Conservation (phyloP, 371 early-diverging fungal genomes). For the Polyrhizophydium stewartii region DNA sequence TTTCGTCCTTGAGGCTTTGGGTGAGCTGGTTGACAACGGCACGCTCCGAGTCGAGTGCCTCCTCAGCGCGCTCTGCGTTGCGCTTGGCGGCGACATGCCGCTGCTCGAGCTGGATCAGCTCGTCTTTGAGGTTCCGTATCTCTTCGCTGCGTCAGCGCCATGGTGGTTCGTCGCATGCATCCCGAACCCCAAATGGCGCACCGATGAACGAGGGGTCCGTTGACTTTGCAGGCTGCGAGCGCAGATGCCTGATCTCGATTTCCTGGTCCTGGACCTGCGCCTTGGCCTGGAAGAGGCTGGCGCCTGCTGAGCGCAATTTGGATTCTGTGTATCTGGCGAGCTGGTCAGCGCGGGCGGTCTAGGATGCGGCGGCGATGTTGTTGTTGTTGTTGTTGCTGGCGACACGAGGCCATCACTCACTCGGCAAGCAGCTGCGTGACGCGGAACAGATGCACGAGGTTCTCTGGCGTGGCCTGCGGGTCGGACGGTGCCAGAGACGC, state of each 20-base stretch:
- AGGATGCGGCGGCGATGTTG: too few species aligned
- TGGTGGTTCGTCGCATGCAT: conserved; percentile 1
- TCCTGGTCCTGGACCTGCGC: conserved; percentile 1
- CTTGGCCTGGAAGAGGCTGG: conserved; percentile 4
- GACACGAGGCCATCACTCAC: too few species aligned
- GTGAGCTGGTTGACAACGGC: conserved; percentile 15
- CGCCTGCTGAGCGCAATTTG: neutral
- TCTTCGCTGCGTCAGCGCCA: conserved; percentile 1
- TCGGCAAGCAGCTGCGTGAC: neutral
- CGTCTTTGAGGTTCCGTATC: conserved; percentile 6
- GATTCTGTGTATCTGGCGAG: neutral
- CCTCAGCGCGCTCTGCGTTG: conserved; percentile 26
- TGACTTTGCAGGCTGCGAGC: neutral
- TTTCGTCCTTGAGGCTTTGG: conserved; percentile 22
- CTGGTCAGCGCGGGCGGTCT: too few species aligned
- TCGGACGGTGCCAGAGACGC: neutral
- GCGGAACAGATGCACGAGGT: conserved; percentile 3
- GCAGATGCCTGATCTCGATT: conserved; percentile 1
- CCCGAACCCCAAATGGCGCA: neutral
- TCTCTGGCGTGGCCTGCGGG: conserved; percentile 3
- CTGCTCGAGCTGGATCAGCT: conserved; percentile 6
- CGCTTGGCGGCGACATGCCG: conserved; percentile 21
- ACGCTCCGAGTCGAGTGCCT: conserved; percentile 28
- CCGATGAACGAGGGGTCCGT: neutral
- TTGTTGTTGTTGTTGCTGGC: too few species aligned